These are phyloP conservation scores for Penicillium verhagenii DNA, from an alignment of 495 filamentous ascomycete genomes.

Conservation along the genomic window DNA sequence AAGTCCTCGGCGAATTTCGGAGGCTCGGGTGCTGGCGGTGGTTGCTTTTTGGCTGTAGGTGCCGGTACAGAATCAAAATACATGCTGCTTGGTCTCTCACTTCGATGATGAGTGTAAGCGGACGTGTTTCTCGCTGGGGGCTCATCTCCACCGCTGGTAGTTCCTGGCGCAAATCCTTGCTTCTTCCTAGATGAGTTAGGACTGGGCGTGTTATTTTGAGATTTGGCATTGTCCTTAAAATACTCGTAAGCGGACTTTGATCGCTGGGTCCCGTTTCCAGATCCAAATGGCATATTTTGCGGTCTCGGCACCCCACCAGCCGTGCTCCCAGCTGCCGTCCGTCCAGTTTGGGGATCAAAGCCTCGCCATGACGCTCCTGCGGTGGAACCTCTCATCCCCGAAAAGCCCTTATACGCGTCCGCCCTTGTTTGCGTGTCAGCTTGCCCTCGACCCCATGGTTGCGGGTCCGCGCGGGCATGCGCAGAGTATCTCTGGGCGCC, in stretches of 20 bases:
- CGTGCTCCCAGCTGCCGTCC: conserved; percentile 19
- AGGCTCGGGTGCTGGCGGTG: conserved; percentile 25
- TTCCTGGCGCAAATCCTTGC: conserved; percentile 53
- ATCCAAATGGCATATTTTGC: conserved; percentile 35
- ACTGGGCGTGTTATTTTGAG: conserved; percentile 32
- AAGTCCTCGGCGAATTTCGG: conserved; percentile 30
- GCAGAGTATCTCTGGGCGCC: conserved; percentile 57
- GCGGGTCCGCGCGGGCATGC: conserved; percentile 46
- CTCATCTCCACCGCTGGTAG: conserved; percentile 52
- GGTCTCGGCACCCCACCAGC: conserved; percentile 29
- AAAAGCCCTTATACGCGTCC: conserved; percentile 65
- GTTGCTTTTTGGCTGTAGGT: conserved; percentile 45
- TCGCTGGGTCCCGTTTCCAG: conserved; percentile 14
- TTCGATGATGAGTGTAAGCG: conserved; percentile 45
- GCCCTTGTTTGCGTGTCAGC: conserved; percentile 55
- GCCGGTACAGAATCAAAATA: conserved; percentile 36
- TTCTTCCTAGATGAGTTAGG: conserved; percentile 48
- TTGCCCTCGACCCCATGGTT: conserved; percentile 42
- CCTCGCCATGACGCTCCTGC: conserved; percentile 27
- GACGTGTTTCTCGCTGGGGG: conserved; percentile 53
- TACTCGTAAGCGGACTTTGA: conserved; percentile 49
- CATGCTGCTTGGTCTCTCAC: conserved; percentile 36
- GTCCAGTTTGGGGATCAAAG: conserved; percentile 43
- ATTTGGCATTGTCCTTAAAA: conserved; percentile 33
- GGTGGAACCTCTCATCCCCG: conserved; percentile 58